These are phyloP conservation scores for Deinandra increscens DNA, from an alignment of 129 eudicot genomes.

Conservation along the genomic window DNA sequence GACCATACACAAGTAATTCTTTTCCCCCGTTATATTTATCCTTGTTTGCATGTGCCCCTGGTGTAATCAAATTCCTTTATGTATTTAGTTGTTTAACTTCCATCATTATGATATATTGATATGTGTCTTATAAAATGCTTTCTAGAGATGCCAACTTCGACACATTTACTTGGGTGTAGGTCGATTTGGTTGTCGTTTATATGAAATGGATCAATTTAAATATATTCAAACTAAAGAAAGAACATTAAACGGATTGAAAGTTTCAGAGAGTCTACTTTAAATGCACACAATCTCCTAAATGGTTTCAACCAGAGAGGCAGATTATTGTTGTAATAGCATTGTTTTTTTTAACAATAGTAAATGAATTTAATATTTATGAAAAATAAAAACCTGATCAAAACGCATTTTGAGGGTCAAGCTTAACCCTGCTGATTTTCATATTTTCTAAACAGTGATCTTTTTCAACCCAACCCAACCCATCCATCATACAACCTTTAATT, in stretches of 20 bases:
- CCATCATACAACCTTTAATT: not conserved
- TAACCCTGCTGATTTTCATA: too few relatives aligned
- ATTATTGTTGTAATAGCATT: not conserved
- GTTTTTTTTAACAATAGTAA: not conserved
- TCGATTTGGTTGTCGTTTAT: not conserved
- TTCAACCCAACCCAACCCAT: not conserved
- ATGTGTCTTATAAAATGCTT: not conserved
- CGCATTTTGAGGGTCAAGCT: too few relatives aligned
- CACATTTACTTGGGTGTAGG: not conserved
- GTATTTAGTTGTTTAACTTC: too few relatives aligned
- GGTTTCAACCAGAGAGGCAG: not conserved
- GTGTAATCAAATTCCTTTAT: too few relatives aligned
- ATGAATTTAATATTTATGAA: not conserved
- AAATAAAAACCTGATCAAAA: not conserved
- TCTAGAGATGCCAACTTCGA: not conserved
- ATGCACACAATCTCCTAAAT: not conserved
- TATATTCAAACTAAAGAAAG: not conserved
- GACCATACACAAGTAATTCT: too few relatives aligned
- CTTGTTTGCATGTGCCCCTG: too few relatives aligned
- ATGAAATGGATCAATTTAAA: not conserved
- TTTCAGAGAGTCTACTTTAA: not conserved
- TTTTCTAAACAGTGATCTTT: too few relatives aligned
- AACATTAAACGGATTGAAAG: not conserved
- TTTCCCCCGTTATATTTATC: too few relatives aligned
- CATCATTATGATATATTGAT: too few relatives aligned